These are phyloP conservation scores for Macrocystidia cucumis DNA, from an alignment of 1,284 basidiomycete species.

Conservation along the genomic window DNA sequence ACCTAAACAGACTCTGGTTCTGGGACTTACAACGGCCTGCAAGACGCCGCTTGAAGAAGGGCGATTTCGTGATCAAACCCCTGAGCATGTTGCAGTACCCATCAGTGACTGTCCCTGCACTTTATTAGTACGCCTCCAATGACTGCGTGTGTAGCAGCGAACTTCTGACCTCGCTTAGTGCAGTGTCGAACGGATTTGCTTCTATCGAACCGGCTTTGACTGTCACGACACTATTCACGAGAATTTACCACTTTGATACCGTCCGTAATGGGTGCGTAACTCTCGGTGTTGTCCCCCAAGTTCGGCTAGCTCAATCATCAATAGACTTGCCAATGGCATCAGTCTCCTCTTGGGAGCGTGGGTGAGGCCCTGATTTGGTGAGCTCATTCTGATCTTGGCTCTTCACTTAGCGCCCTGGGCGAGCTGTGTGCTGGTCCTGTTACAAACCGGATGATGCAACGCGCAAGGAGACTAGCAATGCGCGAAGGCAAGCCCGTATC, in stretches of 20 bases:
- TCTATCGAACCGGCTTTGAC: conserved; percentile 27
- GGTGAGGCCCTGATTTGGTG: conserved; percentile 7
- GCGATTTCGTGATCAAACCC: conserved; percentile 23
- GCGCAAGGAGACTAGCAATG: conserved; percentile 18
- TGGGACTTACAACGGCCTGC: conserved; percentile 19
- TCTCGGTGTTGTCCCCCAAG: background rate
- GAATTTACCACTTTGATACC: conserved; percentile 23
- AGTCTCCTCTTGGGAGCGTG: conserved; percentile 25
- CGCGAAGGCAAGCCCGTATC: conserved; percentile 16
- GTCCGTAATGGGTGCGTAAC: conserved; percentile 20
- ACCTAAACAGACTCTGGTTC: conserved; percentile 19
- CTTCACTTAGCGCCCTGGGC: conserved; percentile 17
- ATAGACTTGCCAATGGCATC: conserved; percentile 25
- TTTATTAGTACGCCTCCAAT: conserved; percentile 21
- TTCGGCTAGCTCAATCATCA: background rate
- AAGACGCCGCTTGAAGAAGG: conserved; percentile 16
- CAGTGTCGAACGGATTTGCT: conserved; percentile 24
- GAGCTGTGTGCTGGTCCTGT: conserved; percentile 25
- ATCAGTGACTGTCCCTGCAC: conserved; percentile 22
- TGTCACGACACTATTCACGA: conserved; percentile 22
- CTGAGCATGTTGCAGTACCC: conserved; percentile 28
- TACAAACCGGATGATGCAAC: conserved; percentile 25
- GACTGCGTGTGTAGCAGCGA: background rate
- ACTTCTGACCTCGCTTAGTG: conserved; percentile 13
- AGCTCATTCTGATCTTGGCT: conserved; percentile 1